Evolutionary conservation across 805 yeast species (phyloP), one percentile per base, ranked within the genome.

Genomic region (Nematodospora valgi): DNA sequence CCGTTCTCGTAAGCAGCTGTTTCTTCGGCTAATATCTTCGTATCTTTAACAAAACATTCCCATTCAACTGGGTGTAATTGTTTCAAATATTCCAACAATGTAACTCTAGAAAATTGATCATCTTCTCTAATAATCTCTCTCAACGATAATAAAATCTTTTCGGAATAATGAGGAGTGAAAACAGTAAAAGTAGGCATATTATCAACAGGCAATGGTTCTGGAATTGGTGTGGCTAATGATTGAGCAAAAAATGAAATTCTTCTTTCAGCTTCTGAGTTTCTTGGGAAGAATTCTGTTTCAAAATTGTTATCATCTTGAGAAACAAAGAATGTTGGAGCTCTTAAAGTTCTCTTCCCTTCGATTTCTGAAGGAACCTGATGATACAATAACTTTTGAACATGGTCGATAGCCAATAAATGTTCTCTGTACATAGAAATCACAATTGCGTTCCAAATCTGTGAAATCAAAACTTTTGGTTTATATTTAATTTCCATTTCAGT

Each of bases 381-480:
- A 66, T 93, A 93, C 49, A 93, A 76, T 64, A 93, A 76, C 70
- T 86, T 91, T 70, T 93, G 98, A 46, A 93, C 98, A 61, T 93
- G 98, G 63, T 93, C 98, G 63, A 94, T 91, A 19, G 98, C 98
- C 50, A 93, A 70, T 64, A 93, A 73, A 65, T 93, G 99, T 70
- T 93, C 99, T 74, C 99, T 87, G 81, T 93, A 94, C 99, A 93
- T 93, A 40, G 98, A 91, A 52, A 93, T 93, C 48, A 93, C 94
- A 65, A 93, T 85, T 37, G 98, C 98, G 61, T 93, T 93, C 99
- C 99, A 93, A 51, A 94, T 91, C 72, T 93, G 98, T 27, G 97
- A 88, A 54, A 93, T 91, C 61, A 93, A 75, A 48, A 93, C 97
- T 78, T 93, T 93, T 49, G 98, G 98, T 69, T 93, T 91, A 71